Evolutionary conservation across 2,329 filamentous ascomycete species (phyloP).

Genomic region (Uncinocarpus reesii): DNA sequence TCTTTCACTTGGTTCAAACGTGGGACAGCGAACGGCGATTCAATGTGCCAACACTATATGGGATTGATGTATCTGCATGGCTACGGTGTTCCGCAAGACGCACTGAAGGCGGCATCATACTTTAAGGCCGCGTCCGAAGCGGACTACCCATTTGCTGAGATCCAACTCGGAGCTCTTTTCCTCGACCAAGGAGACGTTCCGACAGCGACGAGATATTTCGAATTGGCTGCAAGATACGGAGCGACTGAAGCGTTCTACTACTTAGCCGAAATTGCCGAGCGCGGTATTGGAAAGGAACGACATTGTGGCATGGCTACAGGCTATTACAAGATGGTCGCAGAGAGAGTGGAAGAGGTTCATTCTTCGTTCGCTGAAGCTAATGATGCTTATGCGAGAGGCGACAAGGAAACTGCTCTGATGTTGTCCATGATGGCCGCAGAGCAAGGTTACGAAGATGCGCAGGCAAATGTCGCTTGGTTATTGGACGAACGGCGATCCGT

Average conservation of each 20-base stretch:
- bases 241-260: conserved; percentile 89
- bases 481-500: conserved; percentile 62
- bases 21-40: conserved; percentile 63
- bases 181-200: conserved; percentile 79
- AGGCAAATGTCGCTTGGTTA: conserved; percentile 81
- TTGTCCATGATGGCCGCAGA: conserved; percentile 80
- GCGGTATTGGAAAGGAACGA: conserved; percentile 68
- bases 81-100: conserved; percentile 59
- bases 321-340: conserved; percentile 73
- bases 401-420: conserved; percentile 69
- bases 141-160: conserved; percentile 69
- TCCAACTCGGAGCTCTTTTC: conserved; percentile 71
- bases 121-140: conserved; percentile 73
- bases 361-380: conserved; percentile 78
- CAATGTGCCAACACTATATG: conserved; percentile 73
- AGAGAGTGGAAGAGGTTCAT: conserved; percentile 60
- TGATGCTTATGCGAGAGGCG: conserved; percentile 65
- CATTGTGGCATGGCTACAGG: conserved; percentile 65
- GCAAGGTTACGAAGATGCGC: conserved; percentile 79
- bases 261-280: conserved; percentile 73
- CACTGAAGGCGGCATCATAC: conserved; percentile 60
- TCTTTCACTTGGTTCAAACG: conserved; percentile 76
- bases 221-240: conserved; percentile 69
- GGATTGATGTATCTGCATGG: conserved; percentile 77
- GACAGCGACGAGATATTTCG: conserved; percentile 75